A percentile compares a stretch with the other conserved stretches of the same genome.
Conservation (phyloP, 2,329 filamentous ascomycete species). For the Claviceps arundinis region DNA sequence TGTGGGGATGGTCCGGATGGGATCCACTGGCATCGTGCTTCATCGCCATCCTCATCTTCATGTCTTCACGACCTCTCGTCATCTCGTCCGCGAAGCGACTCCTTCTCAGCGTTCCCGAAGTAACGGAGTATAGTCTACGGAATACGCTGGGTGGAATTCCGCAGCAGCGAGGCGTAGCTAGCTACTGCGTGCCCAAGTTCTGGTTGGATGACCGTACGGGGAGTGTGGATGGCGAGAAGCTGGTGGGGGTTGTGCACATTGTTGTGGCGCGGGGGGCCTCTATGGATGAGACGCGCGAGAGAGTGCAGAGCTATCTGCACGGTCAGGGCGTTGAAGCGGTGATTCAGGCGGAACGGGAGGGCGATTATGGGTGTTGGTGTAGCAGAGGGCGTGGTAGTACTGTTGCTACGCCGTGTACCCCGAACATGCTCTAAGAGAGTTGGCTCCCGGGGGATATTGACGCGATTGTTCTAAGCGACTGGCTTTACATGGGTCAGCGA, state of each 20-base stretch:
- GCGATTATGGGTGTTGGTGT: constrained; percentile 54
- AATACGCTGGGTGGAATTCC: constrained; percentile 75
- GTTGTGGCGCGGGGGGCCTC: constrained; percentile 60
- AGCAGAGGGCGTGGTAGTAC: constrained; percentile 16
- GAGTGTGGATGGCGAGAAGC: constrained; percentile 31
- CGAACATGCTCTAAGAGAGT: constrained; percentile 21
- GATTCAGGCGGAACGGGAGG: constrained; percentile 78
- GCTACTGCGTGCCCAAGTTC: constrained; percentile 79
- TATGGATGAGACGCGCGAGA: constrained; percentile 68
- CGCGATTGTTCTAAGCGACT: background rate
- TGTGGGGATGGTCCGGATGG: constrained; percentile 84
- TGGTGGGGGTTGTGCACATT: constrained; percentile 79
- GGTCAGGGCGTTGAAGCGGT: constrained; percentile 67
- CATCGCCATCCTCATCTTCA: constrained; percentile 84
- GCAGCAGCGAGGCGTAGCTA: constrained; percentile 68
- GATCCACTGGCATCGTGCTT: constrained; percentile 89
- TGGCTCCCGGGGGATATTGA: background rate
- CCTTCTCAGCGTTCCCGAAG: constrained; percentile 71
- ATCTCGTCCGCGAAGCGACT: constrained; percentile 71
- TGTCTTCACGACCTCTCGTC: constrained; percentile 82
- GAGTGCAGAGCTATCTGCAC: constrained; percentile 59
- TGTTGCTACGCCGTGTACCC: constrained; percentile 16
- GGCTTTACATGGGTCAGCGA: background rate
- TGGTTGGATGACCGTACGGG: constrained; percentile 66
- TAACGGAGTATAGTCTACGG: constrained; percentile 76